Conservation (phyloP, 1,139 yeast species). For the Pneumocystis carinii region DNA sequence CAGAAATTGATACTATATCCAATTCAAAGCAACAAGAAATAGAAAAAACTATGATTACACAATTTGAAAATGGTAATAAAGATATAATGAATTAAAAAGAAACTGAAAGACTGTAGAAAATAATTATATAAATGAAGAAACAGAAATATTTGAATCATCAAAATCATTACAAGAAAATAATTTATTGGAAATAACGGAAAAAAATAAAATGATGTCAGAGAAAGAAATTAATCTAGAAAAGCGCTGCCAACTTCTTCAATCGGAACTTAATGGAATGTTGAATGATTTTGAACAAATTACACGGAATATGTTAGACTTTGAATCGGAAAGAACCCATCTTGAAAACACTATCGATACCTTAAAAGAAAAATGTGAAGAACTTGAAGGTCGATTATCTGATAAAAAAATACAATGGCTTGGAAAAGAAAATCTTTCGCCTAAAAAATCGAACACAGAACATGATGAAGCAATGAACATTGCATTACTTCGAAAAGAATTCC, state of each 20-base stretch:
- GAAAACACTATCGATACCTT: conserved; percentile 12
- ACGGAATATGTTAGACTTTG: conserved; percentile 10
- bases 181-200: not conserved
- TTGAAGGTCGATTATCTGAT: conserved; percentile 14
- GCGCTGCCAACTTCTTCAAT: conserved; percentile 10
- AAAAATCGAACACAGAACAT: conserved; percentile 1
- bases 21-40: conserved; percentile 3
- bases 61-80: not conserved
- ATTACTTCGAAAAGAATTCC: conserved; percentile 14
- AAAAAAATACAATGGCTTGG: conserved; percentile 11
- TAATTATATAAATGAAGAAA: not conserved
- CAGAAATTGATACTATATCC: conserved; percentile 4
- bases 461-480: conserved; percentile 11
- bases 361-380: conserved; percentile 11
- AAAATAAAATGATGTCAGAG: not conserved
- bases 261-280: conserved; percentile 13
- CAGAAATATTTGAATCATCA: not conserved
- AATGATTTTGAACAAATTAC: conserved; percentile 13
- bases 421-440: not conserved
- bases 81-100: not conserved
- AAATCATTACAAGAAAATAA: not conserved
- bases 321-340: conserved; percentile 12
- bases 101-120: not conserved
- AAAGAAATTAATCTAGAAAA: conserved; percentile 1
- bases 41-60: not conserved